Evolutionary conservation across 805 yeast species (phyloP), one percentile per base, ranked within the genome.

Genomic region (Yamadazyma endophytica): DNA sequence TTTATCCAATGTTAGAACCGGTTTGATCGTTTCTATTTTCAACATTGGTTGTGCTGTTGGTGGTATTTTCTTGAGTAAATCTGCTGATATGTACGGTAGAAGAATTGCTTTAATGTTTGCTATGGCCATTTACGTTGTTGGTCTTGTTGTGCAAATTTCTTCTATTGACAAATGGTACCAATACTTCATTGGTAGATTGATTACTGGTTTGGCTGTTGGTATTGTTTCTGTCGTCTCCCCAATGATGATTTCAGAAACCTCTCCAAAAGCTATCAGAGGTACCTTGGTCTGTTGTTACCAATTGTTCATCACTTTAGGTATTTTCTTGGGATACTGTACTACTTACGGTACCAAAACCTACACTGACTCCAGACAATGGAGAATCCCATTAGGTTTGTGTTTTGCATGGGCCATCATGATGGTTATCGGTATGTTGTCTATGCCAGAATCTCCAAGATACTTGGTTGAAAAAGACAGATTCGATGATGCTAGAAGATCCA

Each of bases 131-230:
- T 79, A 78, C 55, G 63, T 74, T 36, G 64, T 77, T 28, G 87
- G 87, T 48, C 68, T 75, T 32, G 47, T 75, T 23, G 58, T 80
- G 40, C 84, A 78, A 58, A 75, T 77, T 35, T 56, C 81, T 15
- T 70, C 85, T 12, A 47, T 64, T 15, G 35, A 50, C 23, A 58
- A 61, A 15, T 79, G 86, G 85, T 70, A 67, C 46, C 88, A 81
- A 56, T 67, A 70, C 47, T 67, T 79, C 47, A 63, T 78, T 45
- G 86, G 86, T 2, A 61, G 90, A 33, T 63, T 75, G 19, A 49
- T 78, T 23, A 71, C 82, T n/a, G 89, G 89, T n/a, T 42, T 79
- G n/a, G 87, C 82, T 13, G 77, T 83, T 14, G 92, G 92, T 12
- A 70, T 72, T 15, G 78, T 82, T 9, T 75, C 87, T 0, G 82